Conservation (phyloP, 2,329 filamentous ascomycete species). For the Mariannaea elegans region DNA sequence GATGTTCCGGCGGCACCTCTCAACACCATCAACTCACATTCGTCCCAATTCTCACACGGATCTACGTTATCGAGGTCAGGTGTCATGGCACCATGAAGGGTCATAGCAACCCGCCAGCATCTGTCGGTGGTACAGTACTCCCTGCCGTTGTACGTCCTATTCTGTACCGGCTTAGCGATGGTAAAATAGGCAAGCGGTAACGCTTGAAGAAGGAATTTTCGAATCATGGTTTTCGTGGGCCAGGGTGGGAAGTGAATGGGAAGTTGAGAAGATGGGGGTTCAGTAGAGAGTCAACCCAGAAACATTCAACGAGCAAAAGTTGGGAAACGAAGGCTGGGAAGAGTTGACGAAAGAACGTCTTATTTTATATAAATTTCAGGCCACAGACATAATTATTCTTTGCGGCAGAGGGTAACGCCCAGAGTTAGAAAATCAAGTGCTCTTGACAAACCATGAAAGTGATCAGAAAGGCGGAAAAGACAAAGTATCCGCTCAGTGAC, state of each 20-base stretch:
- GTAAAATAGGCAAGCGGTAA: neutral
- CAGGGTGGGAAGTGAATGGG: neutral
- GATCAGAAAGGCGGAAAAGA: no score
- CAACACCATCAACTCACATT: slow-evolving; percentile 15
- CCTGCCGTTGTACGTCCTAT: neutral
- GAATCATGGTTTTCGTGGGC: neutral
- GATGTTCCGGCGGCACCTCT: neutral
- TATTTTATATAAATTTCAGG: no score
- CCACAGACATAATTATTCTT: no score
- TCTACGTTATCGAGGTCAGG: neutral
- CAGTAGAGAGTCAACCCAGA: neutral
- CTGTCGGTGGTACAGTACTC: neutral
- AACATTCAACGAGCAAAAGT: neutral
- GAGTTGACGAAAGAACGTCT: neutral
- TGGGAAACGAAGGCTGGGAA: neutral
- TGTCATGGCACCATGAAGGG: slow-evolving; percentile 6
- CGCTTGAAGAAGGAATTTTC: neutral
- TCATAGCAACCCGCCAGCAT: slow-evolving; percentile 11
- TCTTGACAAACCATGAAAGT: no score
- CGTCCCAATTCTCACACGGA: slow-evolving; percentile 28
- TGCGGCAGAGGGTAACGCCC: no score
- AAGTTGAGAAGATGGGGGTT: neutral
- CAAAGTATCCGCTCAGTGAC: no score
- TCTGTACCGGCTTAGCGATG: neutral
- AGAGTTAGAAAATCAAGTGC: no score